Base-by-base conservation (phyloP, 106 monocot species). In the Phalaenopsis aphrodite region DNA sequence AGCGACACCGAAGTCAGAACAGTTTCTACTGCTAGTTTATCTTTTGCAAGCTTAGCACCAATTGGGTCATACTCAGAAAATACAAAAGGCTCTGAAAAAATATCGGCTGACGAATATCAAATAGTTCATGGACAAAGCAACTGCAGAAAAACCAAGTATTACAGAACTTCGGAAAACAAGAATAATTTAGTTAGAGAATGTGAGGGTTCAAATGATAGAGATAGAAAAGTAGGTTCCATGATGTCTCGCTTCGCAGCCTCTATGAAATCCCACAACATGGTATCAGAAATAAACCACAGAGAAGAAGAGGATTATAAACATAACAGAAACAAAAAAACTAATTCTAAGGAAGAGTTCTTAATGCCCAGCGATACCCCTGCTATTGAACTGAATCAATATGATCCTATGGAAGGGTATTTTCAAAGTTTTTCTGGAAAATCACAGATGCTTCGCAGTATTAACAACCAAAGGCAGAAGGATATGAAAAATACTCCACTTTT, bases 401-500 rank as follows among this genome's bases (percentile, higher is more conserved):
- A 75, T 10, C n/a, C 37, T 14, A 43, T 58, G n/a, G 19, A 47
- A 75, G 58, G 24, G 74, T 42, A 55, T 38, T 56, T 74, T 49
- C 79, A 67, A 52, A 76, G 36, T 24, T 82, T 77, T 16, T 17
- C 10, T 75, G 21, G 37, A 15, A 47, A 39, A 41, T 52, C 73
- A 17, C 75, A 39, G 14, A 23, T 56, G 47, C 49, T 75, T 42
- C 8, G 18, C 56, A 41, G 4, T 49, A 49, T 56, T 43, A 79
- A 76, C 36, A 56, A 41, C 76, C 45, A 56, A 17, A 83, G 58
- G 43, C 52, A 71, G 69, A 18, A 24, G 57, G 77, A 80, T 47
- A 83, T 80, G 47, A 80, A 83, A 47, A 86, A 86, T 80, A 12
- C 79, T 21, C 17, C 45, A 4, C 38, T 83, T 48, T 23, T 75